Conservation (phyloP, 2,329 filamentous ascomycete genomes). For the Lithohypha guttulata region DNA sequence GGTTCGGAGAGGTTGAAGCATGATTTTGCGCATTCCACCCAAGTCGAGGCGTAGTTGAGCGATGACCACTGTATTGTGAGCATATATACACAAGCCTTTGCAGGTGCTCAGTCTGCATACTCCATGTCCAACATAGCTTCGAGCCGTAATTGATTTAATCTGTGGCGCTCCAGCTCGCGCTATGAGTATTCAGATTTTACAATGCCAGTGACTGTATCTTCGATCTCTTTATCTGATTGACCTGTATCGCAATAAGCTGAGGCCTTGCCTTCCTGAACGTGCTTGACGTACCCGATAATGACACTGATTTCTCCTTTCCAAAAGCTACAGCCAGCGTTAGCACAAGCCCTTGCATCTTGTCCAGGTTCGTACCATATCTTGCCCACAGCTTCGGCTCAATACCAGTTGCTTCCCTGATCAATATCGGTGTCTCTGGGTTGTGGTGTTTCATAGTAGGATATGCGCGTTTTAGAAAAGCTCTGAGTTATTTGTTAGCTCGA, state of each 20-base stretch:
- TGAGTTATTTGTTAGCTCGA: too few species aligned
- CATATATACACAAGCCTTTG: slow-evolving; percentile 17
- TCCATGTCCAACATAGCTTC: slow-evolving; percentile 18
- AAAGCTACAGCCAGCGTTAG: slow-evolving; percentile 39
- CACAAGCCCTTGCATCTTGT: slow-evolving; percentile 13
- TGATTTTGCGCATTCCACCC: too few species aligned
- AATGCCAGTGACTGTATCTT: slow-evolving; percentile 53
- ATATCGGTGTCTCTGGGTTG: slow-evolving; percentile 86
- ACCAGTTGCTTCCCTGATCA: slow-evolving; percentile 83
- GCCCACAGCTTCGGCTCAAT: slow-evolving; percentile 80
- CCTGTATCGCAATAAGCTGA: slow-evolving; percentile 32
- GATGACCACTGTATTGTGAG: slow-evolving; percentile 3
- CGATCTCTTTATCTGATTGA: slow-evolving; percentile 59
- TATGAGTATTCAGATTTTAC: slow-evolving; percentile 42
- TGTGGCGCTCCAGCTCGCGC: neutral
- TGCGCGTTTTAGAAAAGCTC: slow-evolving; percentile 77
- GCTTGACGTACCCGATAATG: slow-evolving; percentile 44
- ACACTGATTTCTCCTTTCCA: slow-evolving; percentile 56
- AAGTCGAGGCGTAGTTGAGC: too few species aligned
- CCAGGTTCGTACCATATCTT: slow-evolving; percentile 59
- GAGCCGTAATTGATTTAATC: neutral
- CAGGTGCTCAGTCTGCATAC: slow-evolving; percentile 6
- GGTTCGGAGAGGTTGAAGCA: slow-evolving; percentile 32
- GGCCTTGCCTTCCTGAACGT: neutral
- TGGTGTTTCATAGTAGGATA: slow-evolving; percentile 99